Conservation (phyloP, 1,284 basidiomycete species). For the Vanrija sp. region DNA sequence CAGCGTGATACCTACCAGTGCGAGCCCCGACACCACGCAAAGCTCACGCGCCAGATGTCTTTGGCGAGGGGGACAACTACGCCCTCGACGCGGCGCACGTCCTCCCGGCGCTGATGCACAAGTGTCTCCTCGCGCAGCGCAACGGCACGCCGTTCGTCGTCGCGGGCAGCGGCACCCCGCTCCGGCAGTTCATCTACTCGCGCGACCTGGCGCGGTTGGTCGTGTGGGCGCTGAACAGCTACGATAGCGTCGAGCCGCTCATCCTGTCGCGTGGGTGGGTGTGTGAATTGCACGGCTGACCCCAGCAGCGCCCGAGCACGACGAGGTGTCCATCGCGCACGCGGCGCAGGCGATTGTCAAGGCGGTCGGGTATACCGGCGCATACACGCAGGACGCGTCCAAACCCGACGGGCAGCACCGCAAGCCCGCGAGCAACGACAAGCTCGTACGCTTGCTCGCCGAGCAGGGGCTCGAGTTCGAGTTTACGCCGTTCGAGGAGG, state of each 20-base stretch:
- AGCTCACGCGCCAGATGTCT: constrained; percentile 55
- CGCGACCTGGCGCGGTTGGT: constrained; percentile 84
- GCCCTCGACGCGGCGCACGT: constrained; percentile 85
- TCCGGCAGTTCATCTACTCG: constrained; percentile 93
- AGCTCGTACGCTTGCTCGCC: constrained; percentile 61
- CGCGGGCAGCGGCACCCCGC: constrained; percentile 77
- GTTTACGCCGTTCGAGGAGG: constrained; percentile 79
- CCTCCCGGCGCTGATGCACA: constrained; percentile 83
- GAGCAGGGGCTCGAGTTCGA: constrained; percentile 53
- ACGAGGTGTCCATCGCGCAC: constrained; percentile 81
- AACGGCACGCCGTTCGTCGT: constrained; percentile 76
- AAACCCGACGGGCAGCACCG: constrained; percentile 79
- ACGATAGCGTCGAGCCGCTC: constrained; percentile 80
- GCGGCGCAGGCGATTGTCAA: constrained; percentile 79
- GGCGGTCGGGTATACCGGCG: constrained; percentile 59
- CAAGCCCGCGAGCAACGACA: constrained; percentile 88
- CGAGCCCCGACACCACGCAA: no score
- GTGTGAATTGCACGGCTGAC: no score
- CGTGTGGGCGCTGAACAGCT: constrained; percentile 84
- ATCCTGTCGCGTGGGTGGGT: constrained; percentile 75
- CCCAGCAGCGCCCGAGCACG: constrained; percentile 56
- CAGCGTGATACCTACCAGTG: constrained; percentile 84
- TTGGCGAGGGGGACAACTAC: constrained; percentile 61
- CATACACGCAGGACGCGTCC: constrained; percentile 42
- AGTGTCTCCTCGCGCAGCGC: constrained; percentile 80